A percentile compares a stretch with the other conserved stretches of the same genome.
phyloP scores from a whole-genome alignment of 352 stramenopile genomes.

The Globisporangium heterothallicum region DNA sequence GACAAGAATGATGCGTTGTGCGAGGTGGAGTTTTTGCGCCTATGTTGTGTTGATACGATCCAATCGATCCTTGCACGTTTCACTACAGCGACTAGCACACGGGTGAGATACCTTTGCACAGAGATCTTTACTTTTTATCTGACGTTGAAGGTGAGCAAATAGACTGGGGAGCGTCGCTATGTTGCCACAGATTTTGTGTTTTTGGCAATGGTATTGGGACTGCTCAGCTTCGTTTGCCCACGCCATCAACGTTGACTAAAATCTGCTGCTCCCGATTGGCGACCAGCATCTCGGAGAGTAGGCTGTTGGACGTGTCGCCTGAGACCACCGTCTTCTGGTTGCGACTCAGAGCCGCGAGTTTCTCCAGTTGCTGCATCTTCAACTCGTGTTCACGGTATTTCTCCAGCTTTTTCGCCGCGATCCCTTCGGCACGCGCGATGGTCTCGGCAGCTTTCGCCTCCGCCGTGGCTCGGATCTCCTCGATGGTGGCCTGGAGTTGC shows the following conservation, averaged over 20 bases:
- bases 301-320: constrained; percentile 40
- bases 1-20: no score
- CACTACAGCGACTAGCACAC: no score
- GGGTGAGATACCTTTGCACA: no score
- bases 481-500: constrained; percentile 29
- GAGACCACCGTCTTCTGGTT: constrained; percentile 43
- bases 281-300: constrained; percentile 52
- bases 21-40: no score
- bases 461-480: constrained; percentile 22
- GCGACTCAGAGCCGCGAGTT: constrained; percentile 28
- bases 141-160: no score
- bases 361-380: constrained; percentile 43
- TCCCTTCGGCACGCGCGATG: constrained; percentile 36
- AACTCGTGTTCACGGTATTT: constrained; percentile 32
- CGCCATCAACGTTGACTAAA: constrained; percentile 34
- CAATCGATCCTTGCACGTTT: no score
- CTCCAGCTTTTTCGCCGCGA: constrained; percentile 30
- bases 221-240: neutral
- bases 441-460: constrained; percentile 40
- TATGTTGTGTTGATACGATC: no score
- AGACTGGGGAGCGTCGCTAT: no score
- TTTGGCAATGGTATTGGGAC: no score
- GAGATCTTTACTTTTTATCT: no score
- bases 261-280: constrained; percentile 48
- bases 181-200: no score